These are phyloP conservation scores for Cercospora canescens DNA, from an alignment of 2,329 filamentous ascomycete species.

Conservation along the genomic window DNA sequence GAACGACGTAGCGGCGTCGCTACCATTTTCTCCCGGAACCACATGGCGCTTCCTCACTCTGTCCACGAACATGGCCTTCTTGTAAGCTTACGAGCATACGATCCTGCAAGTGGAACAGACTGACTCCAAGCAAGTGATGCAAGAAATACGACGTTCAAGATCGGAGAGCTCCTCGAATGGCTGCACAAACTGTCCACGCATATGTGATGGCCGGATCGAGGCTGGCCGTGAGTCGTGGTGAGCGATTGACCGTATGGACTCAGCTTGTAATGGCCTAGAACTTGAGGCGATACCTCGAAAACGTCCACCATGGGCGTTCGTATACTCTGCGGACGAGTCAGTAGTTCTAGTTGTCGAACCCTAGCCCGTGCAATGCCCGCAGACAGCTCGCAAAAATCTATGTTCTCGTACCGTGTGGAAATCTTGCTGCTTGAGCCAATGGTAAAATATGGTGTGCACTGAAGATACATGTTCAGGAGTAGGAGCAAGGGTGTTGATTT, in stretches of 20 bases:
- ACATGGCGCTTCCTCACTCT: not conserved
- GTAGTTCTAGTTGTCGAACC: too few species aligned
- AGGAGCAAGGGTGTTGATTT: not conserved
- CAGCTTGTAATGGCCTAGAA: not conserved
- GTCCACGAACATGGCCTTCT: not conserved
- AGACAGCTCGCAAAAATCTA: too few species aligned
- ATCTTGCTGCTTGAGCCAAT: too few species aligned
- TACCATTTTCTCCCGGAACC: not conserved
- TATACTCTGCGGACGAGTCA: too few species aligned
- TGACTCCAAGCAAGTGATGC: not conserved
- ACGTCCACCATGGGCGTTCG: too few species aligned
- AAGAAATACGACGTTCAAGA: not conserved
- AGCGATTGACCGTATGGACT: not conserved
- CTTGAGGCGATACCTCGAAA: not conserved
- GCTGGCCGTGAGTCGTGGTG: not conserved
- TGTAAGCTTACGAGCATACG: not conserved
- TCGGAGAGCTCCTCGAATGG: not conserved
- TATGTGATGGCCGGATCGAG: not conserved
- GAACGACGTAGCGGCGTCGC: not conserved
- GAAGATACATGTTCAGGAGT: not conserved
- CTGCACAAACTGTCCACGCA: not conserved
- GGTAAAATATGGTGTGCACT: too few species aligned
- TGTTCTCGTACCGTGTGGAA: too few species aligned
- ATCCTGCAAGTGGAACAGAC: not conserved
- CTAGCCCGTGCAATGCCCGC: too few species aligned